A percentile compares a stretch with the other conserved stretches of the same genome.
Conservation (phyloP, 202 grass and related monocot species). For the Carex sylvatica region DNA sequence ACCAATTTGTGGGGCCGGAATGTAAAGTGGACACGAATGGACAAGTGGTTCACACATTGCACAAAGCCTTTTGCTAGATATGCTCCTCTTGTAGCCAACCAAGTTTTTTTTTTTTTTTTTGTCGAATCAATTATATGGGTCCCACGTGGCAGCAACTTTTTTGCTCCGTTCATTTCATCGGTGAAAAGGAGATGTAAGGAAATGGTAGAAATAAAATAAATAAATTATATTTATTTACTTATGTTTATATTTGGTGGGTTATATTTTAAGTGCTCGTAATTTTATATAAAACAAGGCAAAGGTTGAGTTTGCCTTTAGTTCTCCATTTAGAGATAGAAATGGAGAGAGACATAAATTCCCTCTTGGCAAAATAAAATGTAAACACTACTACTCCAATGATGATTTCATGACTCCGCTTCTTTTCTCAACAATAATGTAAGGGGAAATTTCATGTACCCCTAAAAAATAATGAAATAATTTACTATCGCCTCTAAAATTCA, state of each 20-base stretch:
- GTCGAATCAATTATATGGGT: not conserved
- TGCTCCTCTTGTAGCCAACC: not conserved
- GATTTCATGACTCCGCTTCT: no score
- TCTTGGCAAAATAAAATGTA: not conserved
- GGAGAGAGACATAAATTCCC: not conserved
- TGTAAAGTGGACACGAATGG: not conserved
- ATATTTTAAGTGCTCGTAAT: not conserved
- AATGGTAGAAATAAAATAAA: not conserved
- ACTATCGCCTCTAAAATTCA: no score
- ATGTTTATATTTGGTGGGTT: not conserved
- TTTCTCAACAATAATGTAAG: no score
- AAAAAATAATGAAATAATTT: no score
- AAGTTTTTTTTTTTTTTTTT: not conserved
- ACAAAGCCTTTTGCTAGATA: not conserved
- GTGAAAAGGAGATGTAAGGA: not conserved
- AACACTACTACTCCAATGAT: not conserved
- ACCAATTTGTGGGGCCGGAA: not conserved
- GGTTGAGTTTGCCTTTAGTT: not conserved
- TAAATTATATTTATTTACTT: not conserved
- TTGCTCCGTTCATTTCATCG: not conserved
- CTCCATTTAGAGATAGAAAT: not conserved
- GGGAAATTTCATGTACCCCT: no score
- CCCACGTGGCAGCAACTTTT: not conserved
- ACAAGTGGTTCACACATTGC: slow-evolving; percentile 26
- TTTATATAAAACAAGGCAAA: no score